Evolutionary conservation across 2,329 filamentous ascomycete species (phyloP).

Genomic region (Leptosphaerulina australis): DNA sequence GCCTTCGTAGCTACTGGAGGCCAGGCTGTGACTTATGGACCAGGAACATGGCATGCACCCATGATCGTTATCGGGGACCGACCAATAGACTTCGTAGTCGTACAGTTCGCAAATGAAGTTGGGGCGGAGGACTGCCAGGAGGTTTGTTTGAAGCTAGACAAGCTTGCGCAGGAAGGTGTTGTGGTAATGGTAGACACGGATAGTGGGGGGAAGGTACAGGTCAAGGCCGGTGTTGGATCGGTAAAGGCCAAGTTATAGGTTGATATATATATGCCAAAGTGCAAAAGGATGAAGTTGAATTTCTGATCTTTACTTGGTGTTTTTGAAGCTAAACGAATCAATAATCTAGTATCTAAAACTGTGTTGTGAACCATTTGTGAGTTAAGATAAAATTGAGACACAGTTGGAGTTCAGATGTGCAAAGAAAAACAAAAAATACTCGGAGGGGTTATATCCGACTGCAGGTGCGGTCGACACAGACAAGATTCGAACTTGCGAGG

Average conservation of each 20-base stretch:
- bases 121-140: slow-evolving; percentile 87
- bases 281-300: too few relatives aligned
- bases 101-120: slow-evolving; percentile 87
- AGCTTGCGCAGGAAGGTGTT: slow-evolving; percentile 40
- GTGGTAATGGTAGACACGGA: slow-evolving; percentile 45
- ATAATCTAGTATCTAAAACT: too few relatives aligned
- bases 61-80: slow-evolving; percentile 82
- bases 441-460: not conserved
- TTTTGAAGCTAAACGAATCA: too few relatives aligned
- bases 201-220: slow-evolving; percentile 39
- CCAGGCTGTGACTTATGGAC: slow-evolving; percentile 89
- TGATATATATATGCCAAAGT: too few relatives aligned
- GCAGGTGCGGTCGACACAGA: slow-evolving; percentile 28
- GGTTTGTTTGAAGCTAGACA: slow-evolving; percentile 55
- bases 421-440: too few relatives aligned
- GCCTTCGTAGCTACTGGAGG: slow-evolving; percentile 79
- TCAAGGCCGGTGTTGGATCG: slow-evolving; percentile 44
- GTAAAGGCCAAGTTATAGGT: slow-evolving; percentile 40
- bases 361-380: too few relatives aligned
- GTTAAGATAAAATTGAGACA: too few relatives aligned
- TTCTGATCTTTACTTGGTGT: too few relatives aligned
- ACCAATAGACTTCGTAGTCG: slow-evolving; percentile 78
- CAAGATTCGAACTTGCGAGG: slow-evolving; percentile 50
- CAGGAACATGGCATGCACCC: slow-evolving; percentile 94
- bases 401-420: too few relatives aligned